phyloP scores from a whole-genome alignment of 106 monocot genomes.

The Phalaenopsis aphrodite region DNA sequence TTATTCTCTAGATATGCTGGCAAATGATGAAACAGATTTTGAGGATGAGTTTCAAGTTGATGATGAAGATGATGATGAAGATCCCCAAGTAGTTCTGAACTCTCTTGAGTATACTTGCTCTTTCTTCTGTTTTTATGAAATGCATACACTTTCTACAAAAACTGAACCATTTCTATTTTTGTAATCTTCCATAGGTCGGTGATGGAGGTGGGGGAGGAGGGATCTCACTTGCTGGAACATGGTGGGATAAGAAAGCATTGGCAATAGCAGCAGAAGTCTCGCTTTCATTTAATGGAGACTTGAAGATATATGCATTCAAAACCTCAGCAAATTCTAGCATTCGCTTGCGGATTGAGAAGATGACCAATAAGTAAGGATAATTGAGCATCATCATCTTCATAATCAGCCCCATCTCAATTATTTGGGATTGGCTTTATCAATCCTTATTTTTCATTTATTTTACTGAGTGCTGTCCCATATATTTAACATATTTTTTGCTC shows the following conservation, averaged over 20 bases:
- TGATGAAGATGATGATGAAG: slow-evolving; percentile 14
- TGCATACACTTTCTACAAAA: neutral
- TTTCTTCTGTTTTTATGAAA: neutral
- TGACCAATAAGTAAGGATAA: slow-evolving; percentile 66
- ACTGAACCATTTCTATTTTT: neutral
- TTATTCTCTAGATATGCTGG: slow-evolving; percentile 37
- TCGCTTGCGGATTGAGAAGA: slow-evolving; percentile 79
- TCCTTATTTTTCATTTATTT: neutral
- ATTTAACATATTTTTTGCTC: too few relatives aligned
- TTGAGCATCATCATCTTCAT: neutral
- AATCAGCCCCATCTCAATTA: neutral
- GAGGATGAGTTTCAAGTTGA: slow-evolving; percentile 38
- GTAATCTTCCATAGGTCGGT: slow-evolving; percentile 38
- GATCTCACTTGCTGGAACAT: slow-evolving; percentile 61
- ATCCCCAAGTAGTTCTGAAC: slow-evolving; percentile 1
- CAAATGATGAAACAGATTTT: slow-evolving; percentile 46
- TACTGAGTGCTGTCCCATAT: neutral
- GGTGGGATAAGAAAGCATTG: slow-evolving; percentile 87
- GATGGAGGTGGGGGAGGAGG: slow-evolving; percentile 95
- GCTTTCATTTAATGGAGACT: slow-evolving; percentile 55
- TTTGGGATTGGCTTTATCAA: neutral
- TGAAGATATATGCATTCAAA: slow-evolving; percentile 91
- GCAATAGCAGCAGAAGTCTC: slow-evolving; percentile 68
- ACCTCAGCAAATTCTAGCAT: slow-evolving; percentile 50
- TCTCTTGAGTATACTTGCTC: neutral